Evolutionary conservation across 148 eudicot species (phyloP).

Genomic region (Camellia sinensis): DNA sequence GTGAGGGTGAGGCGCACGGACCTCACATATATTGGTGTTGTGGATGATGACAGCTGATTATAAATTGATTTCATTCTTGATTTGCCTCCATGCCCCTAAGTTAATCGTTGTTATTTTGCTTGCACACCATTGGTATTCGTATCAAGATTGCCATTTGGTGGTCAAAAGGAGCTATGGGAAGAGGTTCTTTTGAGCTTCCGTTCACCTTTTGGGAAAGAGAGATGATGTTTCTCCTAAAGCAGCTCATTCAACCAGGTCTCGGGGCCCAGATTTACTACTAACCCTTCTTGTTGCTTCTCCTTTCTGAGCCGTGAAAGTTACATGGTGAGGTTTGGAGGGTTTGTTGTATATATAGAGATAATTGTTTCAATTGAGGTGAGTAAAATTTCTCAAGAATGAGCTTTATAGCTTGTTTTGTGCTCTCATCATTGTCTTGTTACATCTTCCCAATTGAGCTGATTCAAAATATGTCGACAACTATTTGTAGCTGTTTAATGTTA

Average conservation of each 20-base stretch:
- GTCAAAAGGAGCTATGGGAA: constrained; percentile 12
- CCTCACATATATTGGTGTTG: constrained; percentile 77
- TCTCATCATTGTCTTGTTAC: constrained; percentile 17
- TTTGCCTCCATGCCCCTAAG: constrained; percentile 16
- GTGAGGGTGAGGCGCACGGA: constrained; percentile 87
- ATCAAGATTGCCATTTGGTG: constrained; percentile 6
- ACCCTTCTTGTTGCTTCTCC: constrained; percentile 4
- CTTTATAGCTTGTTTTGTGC: constrained; percentile 15
- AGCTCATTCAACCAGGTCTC: neutral
- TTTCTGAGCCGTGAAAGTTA: constrained; percentile 19
- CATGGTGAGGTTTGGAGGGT: constrained; percentile 20
- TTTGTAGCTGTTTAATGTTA: constrained; percentile 16
- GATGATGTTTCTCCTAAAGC: neutral
- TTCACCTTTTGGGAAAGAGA: neutral
- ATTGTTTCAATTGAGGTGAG: constrained; percentile 19
- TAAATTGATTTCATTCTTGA: constrained; percentile 16
- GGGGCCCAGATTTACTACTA: constrained; percentile 13
- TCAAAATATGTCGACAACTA: constrained; percentile 15
- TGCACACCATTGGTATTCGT: neutral
- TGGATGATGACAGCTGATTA: constrained; percentile 86
- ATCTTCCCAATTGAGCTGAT: constrained; percentile 10
- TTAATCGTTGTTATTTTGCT: constrained; percentile 4
- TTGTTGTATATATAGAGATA: constrained; percentile 37
- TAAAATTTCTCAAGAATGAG: constrained; percentile 25
- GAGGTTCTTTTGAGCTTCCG: constrained; percentile 5